These are phyloP conservation scores for Ulmus americana DNA, from an alignment of 331 rosid species.

Conservation along the genomic window DNA sequence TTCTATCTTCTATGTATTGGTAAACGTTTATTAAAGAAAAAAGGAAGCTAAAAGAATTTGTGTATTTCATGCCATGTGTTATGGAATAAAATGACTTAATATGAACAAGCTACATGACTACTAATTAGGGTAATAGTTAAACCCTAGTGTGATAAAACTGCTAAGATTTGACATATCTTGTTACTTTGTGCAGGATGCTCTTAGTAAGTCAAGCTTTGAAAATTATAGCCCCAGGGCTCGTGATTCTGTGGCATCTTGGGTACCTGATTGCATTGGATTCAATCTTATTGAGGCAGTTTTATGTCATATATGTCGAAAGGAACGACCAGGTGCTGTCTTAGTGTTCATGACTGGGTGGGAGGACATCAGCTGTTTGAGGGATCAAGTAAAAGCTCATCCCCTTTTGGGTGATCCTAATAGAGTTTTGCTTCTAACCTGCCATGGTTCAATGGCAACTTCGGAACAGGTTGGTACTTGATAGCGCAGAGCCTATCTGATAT, in stretches of 20 bases:
- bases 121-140: conserved; percentile 2
- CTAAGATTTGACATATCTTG: conserved; percentile 18
- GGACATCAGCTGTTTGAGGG: conserved; percentile 87
- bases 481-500: background rate
- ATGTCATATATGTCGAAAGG: conserved; percentile 95
- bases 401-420: conserved; percentile 95
- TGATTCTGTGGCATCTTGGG: conserved; percentile 79
- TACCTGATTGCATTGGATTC: conserved; percentile 86
- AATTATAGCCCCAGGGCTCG: conserved; percentile 73
- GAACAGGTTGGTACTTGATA: conserved; percentile 63
- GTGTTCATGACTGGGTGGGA: conserved; percentile 99
- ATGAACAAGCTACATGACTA: background rate
- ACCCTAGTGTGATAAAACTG: background rate
- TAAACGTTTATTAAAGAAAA: background rate
- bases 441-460: conserved; percentile 94
- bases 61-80: conserved; percentile 2
- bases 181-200: conserved; percentile 65
- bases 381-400: conserved; percentile 92
- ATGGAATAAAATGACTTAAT: background rate
- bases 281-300: conserved; percentile 92
- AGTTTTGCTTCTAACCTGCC: conserved; percentile 81
- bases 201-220: conserved; percentile 70
- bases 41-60: background rate
- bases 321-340: conserved; percentile 86
- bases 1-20: background rate